A percentile compares a stretch with the other conserved stretches of the same genome.
phyloP scores from a whole-genome alignment of 495 filamentous ascomycete genomes.

The Lepidopterella palustris region DNA sequence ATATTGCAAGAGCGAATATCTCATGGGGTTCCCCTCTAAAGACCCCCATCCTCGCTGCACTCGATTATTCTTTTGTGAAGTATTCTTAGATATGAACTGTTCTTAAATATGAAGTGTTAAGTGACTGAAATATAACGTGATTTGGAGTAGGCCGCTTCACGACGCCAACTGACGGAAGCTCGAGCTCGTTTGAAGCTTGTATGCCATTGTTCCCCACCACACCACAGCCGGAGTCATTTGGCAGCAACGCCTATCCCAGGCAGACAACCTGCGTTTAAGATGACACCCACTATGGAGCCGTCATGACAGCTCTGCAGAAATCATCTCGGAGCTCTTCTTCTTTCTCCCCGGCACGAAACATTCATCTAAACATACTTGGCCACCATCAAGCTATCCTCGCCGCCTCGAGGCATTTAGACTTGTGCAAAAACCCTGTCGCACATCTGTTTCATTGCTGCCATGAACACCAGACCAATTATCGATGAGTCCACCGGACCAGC shows the following conservation, averaged over 20 bases:
- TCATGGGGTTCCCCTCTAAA: too few relatives aligned
- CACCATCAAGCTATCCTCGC: background rate
- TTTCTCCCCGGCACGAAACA: too few relatives aligned
- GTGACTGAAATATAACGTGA: too few relatives aligned
- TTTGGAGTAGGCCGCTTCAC: too few relatives aligned
- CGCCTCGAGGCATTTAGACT: background rate
- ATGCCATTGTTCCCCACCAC: background rate
- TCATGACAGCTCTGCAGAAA: background rate
- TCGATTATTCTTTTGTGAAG: too few relatives aligned
- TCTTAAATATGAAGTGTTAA: too few relatives aligned
- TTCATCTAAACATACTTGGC: background rate
- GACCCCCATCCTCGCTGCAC: too few relatives aligned
- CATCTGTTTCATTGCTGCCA: conserved; percentile 32
- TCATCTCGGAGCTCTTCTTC: background rate
- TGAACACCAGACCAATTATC: conserved; percentile 88
- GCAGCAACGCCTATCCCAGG: background rate
- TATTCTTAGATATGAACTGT: too few relatives aligned
- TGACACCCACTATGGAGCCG: background rate
- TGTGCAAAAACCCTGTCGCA: background rate
- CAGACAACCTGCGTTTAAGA: background rate
- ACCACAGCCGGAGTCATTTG: background rate
- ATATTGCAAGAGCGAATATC: too few relatives aligned
- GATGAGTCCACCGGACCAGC: conserved; percentile 66
- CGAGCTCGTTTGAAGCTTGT: background rate
- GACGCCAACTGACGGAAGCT: background rate